Percentiles rank a stretch among this genome's conserved stretches.
Evolutionary conservation across 2,329 filamentous ascomycete species (phyloP).

Genomic region (Venturia nashicola): DNA sequence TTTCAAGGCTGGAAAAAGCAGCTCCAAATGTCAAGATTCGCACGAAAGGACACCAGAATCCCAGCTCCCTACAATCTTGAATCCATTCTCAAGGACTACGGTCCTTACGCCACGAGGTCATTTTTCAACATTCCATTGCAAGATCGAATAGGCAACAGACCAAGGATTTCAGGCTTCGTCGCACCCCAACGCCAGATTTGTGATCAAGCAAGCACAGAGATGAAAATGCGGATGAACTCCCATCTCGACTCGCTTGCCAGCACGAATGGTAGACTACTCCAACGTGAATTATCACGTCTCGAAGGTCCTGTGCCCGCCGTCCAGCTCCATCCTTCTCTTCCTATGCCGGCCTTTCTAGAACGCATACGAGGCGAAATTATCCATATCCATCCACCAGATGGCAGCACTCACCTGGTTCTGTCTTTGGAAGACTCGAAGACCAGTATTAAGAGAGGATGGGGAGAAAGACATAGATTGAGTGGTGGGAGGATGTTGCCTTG

Average conservation of each 20-base stretch:
- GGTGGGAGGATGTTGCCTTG: background rate
- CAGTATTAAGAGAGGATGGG: background rate
- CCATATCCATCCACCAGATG: conserved; percentile 3
- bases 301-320: conserved; percentile 2
- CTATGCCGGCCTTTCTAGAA: background rate
- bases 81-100: background rate
- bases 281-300: background rate
- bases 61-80: background rate
- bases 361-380: background rate
- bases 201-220: background rate
- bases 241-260: background rate
- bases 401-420: background rate
- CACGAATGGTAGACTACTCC: background rate
- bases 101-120: background rate
- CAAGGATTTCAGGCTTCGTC: conserved; percentile 1
- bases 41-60: background rate
- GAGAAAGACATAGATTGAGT: conserved; percentile 1
- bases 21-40: background rate
- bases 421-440: background rate
- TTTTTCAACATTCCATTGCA: background rate
- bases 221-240: background rate
- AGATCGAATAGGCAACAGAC: background rate
- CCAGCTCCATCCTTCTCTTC: background rate
- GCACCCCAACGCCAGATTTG: background rate
- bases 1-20: background rate